Conservation (phyloP, 805 yeast species). For the Yamadazyma paraphyllophila region DNA sequence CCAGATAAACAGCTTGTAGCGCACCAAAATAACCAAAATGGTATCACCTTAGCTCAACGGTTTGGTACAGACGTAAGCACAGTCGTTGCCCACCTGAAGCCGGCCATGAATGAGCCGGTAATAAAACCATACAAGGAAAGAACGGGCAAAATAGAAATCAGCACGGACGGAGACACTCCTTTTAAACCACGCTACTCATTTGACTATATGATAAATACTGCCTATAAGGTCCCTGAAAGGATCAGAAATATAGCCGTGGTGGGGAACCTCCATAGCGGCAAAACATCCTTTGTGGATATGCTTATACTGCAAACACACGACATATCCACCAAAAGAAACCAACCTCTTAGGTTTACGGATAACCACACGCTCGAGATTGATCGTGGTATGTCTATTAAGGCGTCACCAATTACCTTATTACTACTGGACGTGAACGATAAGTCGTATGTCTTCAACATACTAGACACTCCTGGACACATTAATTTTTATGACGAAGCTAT, state of each 20-base stretch:
- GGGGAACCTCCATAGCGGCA: slow-evolving; percentile 86
- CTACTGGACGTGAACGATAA: slow-evolving; percentile 49
- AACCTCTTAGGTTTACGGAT: slow-evolving; percentile 65
- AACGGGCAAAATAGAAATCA: slow-evolving; percentile 32
- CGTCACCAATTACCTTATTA: slow-evolving; percentile 61
- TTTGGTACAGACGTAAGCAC: slow-evolving; percentile 57
- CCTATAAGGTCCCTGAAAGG: slow-evolving; percentile 54
- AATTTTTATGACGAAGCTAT: slow-evolving; percentile 77
- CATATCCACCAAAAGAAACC: slow-evolving; percentile 25
- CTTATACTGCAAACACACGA: slow-evolving; percentile 66
- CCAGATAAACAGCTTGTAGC: slow-evolving; percentile 9
- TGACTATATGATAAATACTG: slow-evolving; percentile 53
- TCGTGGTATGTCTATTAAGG: slow-evolving; percentile 66
- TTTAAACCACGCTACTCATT: slow-evolving; percentile 52
- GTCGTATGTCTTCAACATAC: slow-evolving; percentile 57
- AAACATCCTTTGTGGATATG: slow-evolving; percentile 73
- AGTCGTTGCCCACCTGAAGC: slow-evolving; percentile 42
- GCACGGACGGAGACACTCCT: neutral
- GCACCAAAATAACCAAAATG: neutral
- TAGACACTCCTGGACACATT: slow-evolving; percentile 92
- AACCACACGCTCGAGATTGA: slow-evolving; percentile 65
- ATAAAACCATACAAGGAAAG: slow-evolving; percentile 28
- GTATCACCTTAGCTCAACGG: slow-evolving; percentile 5
- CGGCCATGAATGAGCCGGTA: slow-evolving; percentile 26
- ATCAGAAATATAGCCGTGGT: slow-evolving; percentile 71